Evolutionary conservation across 2,329 filamentous ascomycete genomes (phyloP), one percentile per base, ranked within the genome.

Genomic region (Fusarium subtropicale): DNA sequence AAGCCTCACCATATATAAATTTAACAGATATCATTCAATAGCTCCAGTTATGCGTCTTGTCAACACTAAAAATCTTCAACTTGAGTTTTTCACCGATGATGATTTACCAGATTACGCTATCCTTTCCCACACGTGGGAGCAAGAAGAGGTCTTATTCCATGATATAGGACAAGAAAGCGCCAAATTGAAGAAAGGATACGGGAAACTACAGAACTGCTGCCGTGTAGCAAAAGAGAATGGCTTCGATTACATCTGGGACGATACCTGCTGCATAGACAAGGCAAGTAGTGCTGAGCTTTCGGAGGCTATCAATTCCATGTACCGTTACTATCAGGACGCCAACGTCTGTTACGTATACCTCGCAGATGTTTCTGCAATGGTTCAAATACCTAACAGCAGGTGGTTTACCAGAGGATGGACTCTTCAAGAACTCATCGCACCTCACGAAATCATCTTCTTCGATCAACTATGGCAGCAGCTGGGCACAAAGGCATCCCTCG

Each of bases 261-360:
- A 67, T 2, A 74, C 71, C 1, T 74, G 69, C 34, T 74, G 71
- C 5, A 74, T 74, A n/a, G 64, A 74, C 2, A 72, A 74, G 31
- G 33, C 57, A 1, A 72, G 64, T 5, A 69, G 61, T 3, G 55
- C 66, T 6, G 71, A 73, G 39, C 34, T 74, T 0, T 53, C 47
- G 1, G 62, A 74, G 34, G 68, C 72, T 0, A 69, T 74, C 12
- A 72, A 72, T 18, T 68, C 56, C 4, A 74, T 74, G 69, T 74
- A 71, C 16, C 28, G 30, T 2, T 74, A 69, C 30, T 74, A 74
- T 16, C 26, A 52, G 11, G 56, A 61, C 18, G 60, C 70, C 1
- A 44, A 33, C 0, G 13, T 53, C 0, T 72, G 64, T 13, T 72
- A 70, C 16, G 60, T 39, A 18, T 71, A 71, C 20, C 55, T 72